A percentile compares a stretch with the other conserved stretches of the same genome.
phyloP scores from a whole-genome alignment of 768 basidiomycete genomes.

The Holtermannia corniformis region DNA sequence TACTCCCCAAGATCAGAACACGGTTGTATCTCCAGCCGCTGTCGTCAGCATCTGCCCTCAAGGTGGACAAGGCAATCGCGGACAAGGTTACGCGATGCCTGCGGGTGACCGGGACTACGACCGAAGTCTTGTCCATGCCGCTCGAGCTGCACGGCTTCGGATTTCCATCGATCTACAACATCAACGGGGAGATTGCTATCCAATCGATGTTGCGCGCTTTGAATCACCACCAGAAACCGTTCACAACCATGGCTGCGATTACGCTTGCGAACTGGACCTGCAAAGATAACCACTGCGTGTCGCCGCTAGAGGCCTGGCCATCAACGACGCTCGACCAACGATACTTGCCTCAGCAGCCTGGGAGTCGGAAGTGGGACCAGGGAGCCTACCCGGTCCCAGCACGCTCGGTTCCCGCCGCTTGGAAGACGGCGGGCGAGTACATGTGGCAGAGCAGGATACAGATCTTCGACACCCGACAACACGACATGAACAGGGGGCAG shows the following conservation, averaged over 20 bases:
- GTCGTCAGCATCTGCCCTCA: background rate
- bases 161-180: conserved; percentile 7
- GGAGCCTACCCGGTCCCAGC: background rate
- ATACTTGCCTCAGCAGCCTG: background rate
- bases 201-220: conserved; percentile 1
- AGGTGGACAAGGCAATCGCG: conserved; percentile 5
- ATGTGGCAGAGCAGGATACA: background rate
- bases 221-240: conserved; percentile 8
- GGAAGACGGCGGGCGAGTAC: background rate
- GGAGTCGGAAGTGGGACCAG: background rate
- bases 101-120: background rate
- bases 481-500: background rate
- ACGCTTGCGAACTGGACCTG: conserved; percentile 12
- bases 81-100: conserved; percentile 5
- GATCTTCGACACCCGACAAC: conserved; percentile 3
- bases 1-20: conserved; percentile 6
- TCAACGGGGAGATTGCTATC: conserved; percentile 13
- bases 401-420: background rate
- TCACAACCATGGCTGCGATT: conserved; percentile 5
- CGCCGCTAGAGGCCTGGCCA: background rate
- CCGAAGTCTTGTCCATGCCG: conserved; percentile 2
- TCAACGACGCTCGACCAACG: background rate
- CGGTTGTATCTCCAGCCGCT: conserved; percentile 6
- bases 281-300: background rate
- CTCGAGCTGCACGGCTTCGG: conserved; percentile 5